Percentiles rank a stretch among this genome's conserved stretches.
phyloP scores from a whole-genome alignment of 1,139 yeast genomes.

The Pichia sp. region DNA sequence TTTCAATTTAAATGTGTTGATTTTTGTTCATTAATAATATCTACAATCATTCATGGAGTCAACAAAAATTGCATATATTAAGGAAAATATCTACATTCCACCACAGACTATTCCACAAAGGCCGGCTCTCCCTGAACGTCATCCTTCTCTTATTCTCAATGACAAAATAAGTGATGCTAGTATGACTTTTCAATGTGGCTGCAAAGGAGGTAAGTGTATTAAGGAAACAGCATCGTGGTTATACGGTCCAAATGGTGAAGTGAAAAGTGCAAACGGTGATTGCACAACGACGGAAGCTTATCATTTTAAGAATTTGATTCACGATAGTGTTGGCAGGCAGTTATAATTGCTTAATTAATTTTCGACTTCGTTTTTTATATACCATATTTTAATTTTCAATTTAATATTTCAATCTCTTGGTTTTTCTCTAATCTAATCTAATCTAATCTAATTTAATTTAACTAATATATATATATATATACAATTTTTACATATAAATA shows the following conservation, averaged over 20 bases:
- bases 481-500: too few species aligned
- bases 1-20: background rate
- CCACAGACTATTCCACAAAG: slow-evolving; percentile 21
- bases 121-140: slow-evolving; percentile 36
- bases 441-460: too few species aligned
- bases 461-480: too few species aligned
- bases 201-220: slow-evolving; percentile 41
- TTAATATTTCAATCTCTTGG: background rate
- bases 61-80: slow-evolving; percentile 32
- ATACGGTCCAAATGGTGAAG: slow-evolving; percentile 30
- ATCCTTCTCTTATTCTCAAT: slow-evolving; percentile 43
- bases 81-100: slow-evolving; percentile 42
- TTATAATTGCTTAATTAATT: slow-evolving; percentile 7
- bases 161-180: slow-evolving; percentile 40
- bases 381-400: background rate
- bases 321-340: slow-evolving; percentile 26
- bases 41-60: slow-evolving; percentile 34
- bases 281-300: slow-evolving; percentile 25
- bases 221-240: slow-evolving; percentile 40
- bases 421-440: too few species aligned
- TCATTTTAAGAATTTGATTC: slow-evolving; percentile 23
- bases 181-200: slow-evolving; percentile 41
- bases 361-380: background rate
- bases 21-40: background rate
- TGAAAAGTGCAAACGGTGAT: slow-evolving; percentile 20